phyloP scores from a whole-genome alignment of 2,329 filamentous ascomycete genomes.

The Nemania serpens region DNA sequence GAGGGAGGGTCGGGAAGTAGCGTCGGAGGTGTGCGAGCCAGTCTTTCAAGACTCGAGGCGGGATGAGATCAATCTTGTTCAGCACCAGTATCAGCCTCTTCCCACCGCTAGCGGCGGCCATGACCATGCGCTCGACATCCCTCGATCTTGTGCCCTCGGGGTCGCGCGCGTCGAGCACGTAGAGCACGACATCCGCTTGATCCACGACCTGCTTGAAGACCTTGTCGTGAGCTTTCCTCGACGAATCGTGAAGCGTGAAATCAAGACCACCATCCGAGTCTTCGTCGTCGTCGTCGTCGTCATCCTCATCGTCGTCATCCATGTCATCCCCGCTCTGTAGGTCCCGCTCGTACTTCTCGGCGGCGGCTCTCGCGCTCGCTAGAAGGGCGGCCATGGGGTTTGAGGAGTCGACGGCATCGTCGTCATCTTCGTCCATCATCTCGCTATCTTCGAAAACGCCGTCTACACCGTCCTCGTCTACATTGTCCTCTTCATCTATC shows the following conservation, averaged over 20 bases:
- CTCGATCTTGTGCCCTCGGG: constrained; percentile 88
- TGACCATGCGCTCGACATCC: constrained; percentile 87
- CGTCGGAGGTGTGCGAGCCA: constrained; percentile 86
- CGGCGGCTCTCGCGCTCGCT: constrained; percentile 79
- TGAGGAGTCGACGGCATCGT: constrained; percentile 66
- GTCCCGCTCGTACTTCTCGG: constrained; percentile 73
- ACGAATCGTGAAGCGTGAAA: constrained; percentile 61
- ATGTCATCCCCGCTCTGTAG: constrained; percentile 65
- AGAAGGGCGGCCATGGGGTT: constrained; percentile 94
- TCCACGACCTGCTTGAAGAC: constrained; percentile 93
- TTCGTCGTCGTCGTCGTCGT: constrained; percentile 57
- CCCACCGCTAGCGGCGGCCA: constrained; percentile 80
- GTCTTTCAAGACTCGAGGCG: constrained; percentile 76
- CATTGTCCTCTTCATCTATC: constrained; percentile 49
- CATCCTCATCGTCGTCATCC: constrained; percentile 60
- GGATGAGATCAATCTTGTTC: constrained; percentile 95
- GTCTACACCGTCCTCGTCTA: constrained; percentile 61
- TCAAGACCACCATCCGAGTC: constrained; percentile 54
- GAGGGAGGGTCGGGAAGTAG: constrained; percentile 88
- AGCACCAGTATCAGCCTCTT: constrained; percentile 90
- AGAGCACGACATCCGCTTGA: constrained; percentile 86
- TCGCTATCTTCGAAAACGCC: constrained; percentile 17
- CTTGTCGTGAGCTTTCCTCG: constrained; percentile 90
- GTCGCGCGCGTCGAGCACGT: constrained; percentile 90
- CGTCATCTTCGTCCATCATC: constrained; percentile 43